Conservation (phyloP, 495 filamentous ascomycete genomes). For the Evansstolkia leycettana region DNA sequence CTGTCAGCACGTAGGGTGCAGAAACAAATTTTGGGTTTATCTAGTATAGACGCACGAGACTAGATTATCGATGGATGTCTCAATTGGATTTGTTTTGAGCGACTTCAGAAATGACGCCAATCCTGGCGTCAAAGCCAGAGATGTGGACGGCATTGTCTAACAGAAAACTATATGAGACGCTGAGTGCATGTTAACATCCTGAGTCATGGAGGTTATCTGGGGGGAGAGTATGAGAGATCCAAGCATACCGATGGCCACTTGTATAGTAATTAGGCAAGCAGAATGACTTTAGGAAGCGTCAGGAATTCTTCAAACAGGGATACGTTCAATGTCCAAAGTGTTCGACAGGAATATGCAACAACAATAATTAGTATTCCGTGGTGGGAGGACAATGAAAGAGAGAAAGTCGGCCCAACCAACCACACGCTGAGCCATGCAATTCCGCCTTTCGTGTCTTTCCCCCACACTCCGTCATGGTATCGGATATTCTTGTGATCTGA, state of each 20-base stretch:
- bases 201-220: not conserved
- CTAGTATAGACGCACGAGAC: slow-evolving; percentile 48
- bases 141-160: slow-evolving; percentile 34
- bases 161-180: not conserved
- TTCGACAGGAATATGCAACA: not conserved
- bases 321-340: no score
- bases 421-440: no score
- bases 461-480: not conserved
- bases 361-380: not conserved
- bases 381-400: not conserved
- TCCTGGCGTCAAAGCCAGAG: slow-evolving; percentile 47
- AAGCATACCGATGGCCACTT: no score
- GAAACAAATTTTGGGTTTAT: not conserved
- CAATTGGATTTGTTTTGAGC: slow-evolving; percentile 56
- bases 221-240: no score
- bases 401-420: not conserved
- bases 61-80: slow-evolving; percentile 68
- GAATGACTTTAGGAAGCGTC: no score
- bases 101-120: slow-evolving; percentile 66
- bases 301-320: no score
- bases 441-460: not conserved
- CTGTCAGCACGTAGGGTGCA: slow-evolving; percentile 1
- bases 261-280: no score
- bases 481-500: slow-evolving; percentile 4
- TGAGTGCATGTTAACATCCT: not conserved